Conservation (phyloP, 202 grass and related monocot genomes). For the Carex sylvatica region DNA sequence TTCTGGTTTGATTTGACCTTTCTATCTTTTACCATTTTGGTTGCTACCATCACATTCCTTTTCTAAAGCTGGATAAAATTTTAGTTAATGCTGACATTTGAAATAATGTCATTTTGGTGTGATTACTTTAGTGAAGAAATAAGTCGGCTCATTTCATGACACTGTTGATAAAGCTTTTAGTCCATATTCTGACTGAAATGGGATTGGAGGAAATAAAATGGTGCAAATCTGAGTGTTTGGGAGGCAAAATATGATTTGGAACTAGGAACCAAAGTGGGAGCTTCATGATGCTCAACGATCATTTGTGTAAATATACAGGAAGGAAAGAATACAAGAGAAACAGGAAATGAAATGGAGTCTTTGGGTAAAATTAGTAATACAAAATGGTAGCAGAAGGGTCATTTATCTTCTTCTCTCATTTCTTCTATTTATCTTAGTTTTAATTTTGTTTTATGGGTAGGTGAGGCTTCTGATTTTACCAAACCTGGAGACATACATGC, state of each 20-base stretch:
- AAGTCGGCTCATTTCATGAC: background rate
- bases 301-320: conserved; percentile 14
- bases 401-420: background rate
- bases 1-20: background rate
- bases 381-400: background rate
- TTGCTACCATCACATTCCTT: background rate
- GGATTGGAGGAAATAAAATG: background rate
- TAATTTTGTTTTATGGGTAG: conserved; percentile 34
- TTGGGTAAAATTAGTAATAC: background rate
- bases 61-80: background rate
- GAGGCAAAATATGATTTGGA: background rate
- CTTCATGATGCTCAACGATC: background rate
- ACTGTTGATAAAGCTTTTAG: background rate
- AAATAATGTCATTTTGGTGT: background rate
- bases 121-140: background rate
- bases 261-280: background rate
- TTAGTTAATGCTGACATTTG: background rate
- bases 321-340: background rate
- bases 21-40: background rate
- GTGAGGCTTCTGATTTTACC: conserved; percentile 81
- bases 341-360: background rate
- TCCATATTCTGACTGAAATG: background rate
- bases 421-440: conserved; percentile 10
- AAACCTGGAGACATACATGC: conserved; percentile 80
- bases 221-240: background rate